Conservation (phyloP, 176 grass and related monocot species). For the Zizania latifolia region DNA sequence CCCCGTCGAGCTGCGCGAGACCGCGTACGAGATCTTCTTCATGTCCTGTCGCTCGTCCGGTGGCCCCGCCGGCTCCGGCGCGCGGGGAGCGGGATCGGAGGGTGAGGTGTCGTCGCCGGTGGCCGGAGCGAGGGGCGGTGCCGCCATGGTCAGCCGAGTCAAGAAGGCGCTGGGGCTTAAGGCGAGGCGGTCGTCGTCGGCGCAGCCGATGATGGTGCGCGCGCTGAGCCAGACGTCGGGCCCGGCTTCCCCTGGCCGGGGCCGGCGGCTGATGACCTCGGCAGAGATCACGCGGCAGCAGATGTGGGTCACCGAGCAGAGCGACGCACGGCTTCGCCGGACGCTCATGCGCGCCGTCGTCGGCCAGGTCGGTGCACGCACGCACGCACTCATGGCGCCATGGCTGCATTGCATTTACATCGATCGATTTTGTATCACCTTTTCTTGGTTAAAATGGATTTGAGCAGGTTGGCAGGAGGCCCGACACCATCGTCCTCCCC, state of each 20-base stretch:
- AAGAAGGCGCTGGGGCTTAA: constrained; percentile 78
- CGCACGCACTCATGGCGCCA: neutral
- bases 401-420: neutral
- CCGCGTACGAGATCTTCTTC: constrained; percentile 67
- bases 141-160: constrained; percentile 54
- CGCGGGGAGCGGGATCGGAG: neutral
- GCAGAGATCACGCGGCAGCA: constrained; percentile 92
- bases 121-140: constrained; percentile 23
- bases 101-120: constrained; percentile 32
- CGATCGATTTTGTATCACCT: neutral
- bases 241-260: constrained; percentile 45
- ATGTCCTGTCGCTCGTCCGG: constrained; percentile 48
- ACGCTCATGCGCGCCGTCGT: constrained; percentile 81
- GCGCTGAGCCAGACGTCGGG: constrained; percentile 58
- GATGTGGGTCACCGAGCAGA: constrained; percentile 77
- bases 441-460: neutral
- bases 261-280: constrained; percentile 70
- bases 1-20: constrained; percentile 48
- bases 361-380: constrained; percentile 45
- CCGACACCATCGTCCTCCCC: constrained; percentile 73
- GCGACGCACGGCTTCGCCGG: constrained; percentile 62
- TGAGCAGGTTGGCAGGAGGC: constrained; percentile 46
- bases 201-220: constrained; percentile 48
- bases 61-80: neutral
- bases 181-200: constrained; percentile 17